Evolutionary conservation across 1,284 basidiomycete genomes (phyloP), one percentile per base, ranked within the genome.

Genomic region (Tilletia horrida): DNA sequence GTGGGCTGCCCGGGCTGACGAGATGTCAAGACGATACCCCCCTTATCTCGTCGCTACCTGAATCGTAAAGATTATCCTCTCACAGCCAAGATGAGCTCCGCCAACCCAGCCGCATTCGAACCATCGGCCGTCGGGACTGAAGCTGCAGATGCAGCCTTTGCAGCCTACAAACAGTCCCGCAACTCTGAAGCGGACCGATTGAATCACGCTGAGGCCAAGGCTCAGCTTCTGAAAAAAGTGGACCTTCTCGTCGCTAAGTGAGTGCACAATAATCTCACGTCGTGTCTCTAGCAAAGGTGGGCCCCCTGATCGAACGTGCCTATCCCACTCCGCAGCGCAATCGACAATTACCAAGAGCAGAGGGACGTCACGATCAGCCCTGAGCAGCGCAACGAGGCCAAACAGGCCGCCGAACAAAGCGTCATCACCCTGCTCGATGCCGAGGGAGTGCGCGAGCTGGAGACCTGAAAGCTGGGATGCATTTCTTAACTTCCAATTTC

Each of bases 361-460:
- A 59, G 35, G 7, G 55, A 59, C 29, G 55, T 14, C 29, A 40
- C n/a, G 0, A 29, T 59, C 29, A 14, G 25, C 18, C 55, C 55
- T 21, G 55, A 59, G 9, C 27, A 25, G 23, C 55, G 55, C 29
- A 40, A 31, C 18, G 55, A 59, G 55, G 55, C 55, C 14, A 25
- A 59, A 16, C 23, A 18, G 6, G 55, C 31, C 29, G 55, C 29
- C 27, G 3, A 59, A 29, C 29, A 59, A 21, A 29, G 27, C 55
- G 55, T 59, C 31, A 27, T 59, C 27, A 21, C 55, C 18, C 55
- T 59, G 7, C 55, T 59, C 55, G 31, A 59, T 13, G 27, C 18
- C 29, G 55, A 59, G 27, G 55, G 55, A 16, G 55, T 59, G 4
- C 55, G 55, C 27, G 55, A 59, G 7, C 35, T 59, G 55, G 27